A percentile compares a stretch with the other conserved stretches of the same genome.
phyloP scores from a whole-genome alignment of 2,329 filamentous ascomycete species.

The Coniochaeta sp. region DNA sequence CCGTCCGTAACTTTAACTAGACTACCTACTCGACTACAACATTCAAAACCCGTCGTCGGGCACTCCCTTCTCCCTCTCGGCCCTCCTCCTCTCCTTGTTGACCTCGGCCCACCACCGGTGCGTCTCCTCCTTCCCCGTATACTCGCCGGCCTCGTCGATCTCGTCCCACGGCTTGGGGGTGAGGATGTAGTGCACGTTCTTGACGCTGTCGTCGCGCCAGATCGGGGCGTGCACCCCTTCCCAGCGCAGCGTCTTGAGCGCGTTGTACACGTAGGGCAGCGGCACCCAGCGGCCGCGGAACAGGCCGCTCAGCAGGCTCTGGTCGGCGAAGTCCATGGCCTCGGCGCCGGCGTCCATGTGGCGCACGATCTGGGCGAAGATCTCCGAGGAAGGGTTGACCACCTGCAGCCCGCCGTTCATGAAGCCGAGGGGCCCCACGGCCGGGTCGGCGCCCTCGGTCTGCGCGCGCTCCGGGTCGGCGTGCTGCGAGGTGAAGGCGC shows the following conservation, averaged over 20 bases:
- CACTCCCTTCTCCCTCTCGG: constrained; percentile 32
- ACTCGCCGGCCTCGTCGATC: constrained; percentile 24
- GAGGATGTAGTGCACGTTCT: constrained; percentile 56
- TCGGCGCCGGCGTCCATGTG: constrained; percentile 40
- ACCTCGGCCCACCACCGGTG: constrained; percentile 50
- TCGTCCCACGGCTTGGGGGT: constrained; percentile 57
- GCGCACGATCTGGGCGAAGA: constrained; percentile 43
- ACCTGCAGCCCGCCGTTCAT: constrained; percentile 53
- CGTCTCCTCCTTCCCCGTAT: constrained; percentile 39
- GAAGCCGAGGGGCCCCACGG: constrained; percentile 35
- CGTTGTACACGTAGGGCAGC: constrained; percentile 55
- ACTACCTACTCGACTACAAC: not conserved
- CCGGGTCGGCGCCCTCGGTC: constrained; percentile 26
- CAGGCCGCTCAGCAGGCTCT: constrained; percentile 48
- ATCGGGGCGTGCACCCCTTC: constrained; percentile 44
- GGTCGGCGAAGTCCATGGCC: constrained; percentile 51
- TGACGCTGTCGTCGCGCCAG: constrained; percentile 51
- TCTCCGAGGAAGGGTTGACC: constrained; percentile 38
- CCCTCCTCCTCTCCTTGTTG: constrained; percentile 34
- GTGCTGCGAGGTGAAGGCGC: constrained; percentile 52
- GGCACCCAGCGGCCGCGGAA: constrained; percentile 49
- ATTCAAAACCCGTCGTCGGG: constrained; percentile 22
- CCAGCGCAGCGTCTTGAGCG: constrained; percentile 52
- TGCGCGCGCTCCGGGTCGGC: constrained; percentile 25
- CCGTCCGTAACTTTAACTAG: too few species aligned